Evolutionary conservation across 306 rosid species (phyloP).

Genomic region (Hippophae tibetana): DNA sequence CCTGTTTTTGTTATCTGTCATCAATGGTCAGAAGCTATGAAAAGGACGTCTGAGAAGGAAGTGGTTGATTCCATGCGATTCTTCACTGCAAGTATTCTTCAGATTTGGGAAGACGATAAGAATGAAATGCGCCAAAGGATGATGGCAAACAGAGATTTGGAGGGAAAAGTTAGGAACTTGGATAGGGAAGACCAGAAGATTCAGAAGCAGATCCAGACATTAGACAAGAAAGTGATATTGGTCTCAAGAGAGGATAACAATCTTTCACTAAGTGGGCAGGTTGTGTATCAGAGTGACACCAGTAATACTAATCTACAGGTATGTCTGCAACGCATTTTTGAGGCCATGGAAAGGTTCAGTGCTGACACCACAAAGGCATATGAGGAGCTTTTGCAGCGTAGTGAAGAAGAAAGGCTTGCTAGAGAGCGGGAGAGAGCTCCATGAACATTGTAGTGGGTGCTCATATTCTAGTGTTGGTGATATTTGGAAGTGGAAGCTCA

Average conservation of each 20-base stretch:
- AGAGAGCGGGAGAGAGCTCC: slow-evolving; percentile 34
- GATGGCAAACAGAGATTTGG: slow-evolving; percentile 65
- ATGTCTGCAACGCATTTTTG: slow-evolving; percentile 76
- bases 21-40: slow-evolving; percentile 94
- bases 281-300: slow-evolving; percentile 67
- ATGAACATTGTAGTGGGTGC: slow-evolving; percentile 17
- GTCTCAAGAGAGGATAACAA: slow-evolving; percentile 46
- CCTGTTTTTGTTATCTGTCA: slow-evolving; percentile 82
- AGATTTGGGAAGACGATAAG: slow-evolving; percentile 82
- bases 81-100: slow-evolving; percentile 63
- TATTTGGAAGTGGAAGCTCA: slow-evolving; percentile 12
- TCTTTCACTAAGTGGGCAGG: slow-evolving; percentile 42
- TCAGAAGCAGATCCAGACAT: slow-evolving; percentile 79
- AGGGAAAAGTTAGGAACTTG: slow-evolving; percentile 54
- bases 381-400: slow-evolving; percentile 70
- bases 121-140: slow-evolving; percentile 57
- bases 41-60: slow-evolving; percentile 78
- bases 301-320: slow-evolving; percentile 65
- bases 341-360: slow-evolving; percentile 91
- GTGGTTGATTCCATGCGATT: slow-evolving; percentile 76
- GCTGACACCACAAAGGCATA: slow-evolving; percentile 59
- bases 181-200: slow-evolving; percentile 85
- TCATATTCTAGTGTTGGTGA: slow-evolving; percentile 2
- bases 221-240: slow-evolving; percentile 57
- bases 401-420: slow-evolving; percentile 46